A percentile compares a stretch with the other conserved stretches of the same genome.
These are phyloP conservation scores for Mycena olivaceomarginata DNA, from an alignment of 768 basidiomycete species.

Conservation along the genomic window DNA sequence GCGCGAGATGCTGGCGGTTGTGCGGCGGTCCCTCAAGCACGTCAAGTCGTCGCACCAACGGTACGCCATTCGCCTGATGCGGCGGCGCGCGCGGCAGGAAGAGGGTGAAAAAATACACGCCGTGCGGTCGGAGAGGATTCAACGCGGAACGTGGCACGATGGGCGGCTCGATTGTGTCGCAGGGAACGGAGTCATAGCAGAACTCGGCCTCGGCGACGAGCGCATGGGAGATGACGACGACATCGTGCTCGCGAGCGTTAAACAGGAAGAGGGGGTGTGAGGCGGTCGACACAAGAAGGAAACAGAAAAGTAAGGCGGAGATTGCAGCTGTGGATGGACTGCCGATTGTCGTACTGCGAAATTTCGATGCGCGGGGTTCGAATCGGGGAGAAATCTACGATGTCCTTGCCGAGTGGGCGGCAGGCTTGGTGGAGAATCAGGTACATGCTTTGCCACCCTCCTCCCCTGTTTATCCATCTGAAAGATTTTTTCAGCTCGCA, in stretches of 20 bases:
- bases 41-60: slow-evolving; percentile 72
- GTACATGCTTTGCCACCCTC: slow-evolving; percentile 59
- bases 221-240: slow-evolving; percentile 20
- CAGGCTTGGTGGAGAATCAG: slow-evolving; percentile 86
- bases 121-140: slow-evolving; percentile 62
- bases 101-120: background rate
- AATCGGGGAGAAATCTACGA: slow-evolving; percentile 83
- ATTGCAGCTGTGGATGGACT: slow-evolving; percentile 74
- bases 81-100: slow-evolving; percentile 49
- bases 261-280: slow-evolving; percentile 4
- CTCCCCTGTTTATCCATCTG: background rate
- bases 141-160: slow-evolving; percentile 87
- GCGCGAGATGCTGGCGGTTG: slow-evolving; percentile 89
- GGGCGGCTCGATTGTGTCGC: slow-evolving; percentile 89
- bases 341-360: slow-evolving; percentile 89
- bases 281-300: slow-evolving; percentile 47
- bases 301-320: slow-evolving; percentile 64
- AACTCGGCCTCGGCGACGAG: slow-evolving; percentile 42
- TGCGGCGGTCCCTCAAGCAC: slow-evolving; percentile 80
- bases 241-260: background rate
- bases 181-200: slow-evolving; percentile 86
- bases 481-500: slow-evolving; percentile 74
- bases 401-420: slow-evolving; percentile 91
- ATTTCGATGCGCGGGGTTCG: slow-evolving; percentile 77
- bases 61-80: slow-evolving; percentile 58